These are phyloP conservation scores for Carpinus fangiana DNA, from an alignment of 306 rosid genomes.

Conservation along the genomic window DNA sequence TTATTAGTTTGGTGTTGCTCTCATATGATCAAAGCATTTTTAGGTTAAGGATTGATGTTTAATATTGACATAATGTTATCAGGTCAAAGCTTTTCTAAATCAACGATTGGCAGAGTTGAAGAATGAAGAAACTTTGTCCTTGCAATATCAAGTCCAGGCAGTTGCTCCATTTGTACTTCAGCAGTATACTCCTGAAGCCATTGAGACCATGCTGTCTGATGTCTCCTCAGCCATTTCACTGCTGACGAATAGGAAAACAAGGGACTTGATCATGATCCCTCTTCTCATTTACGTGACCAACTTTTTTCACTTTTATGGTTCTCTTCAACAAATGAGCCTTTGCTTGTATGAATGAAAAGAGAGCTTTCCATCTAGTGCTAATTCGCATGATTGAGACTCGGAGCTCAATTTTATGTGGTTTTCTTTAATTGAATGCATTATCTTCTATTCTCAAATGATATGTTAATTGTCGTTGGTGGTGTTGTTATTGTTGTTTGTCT, in stretches of 20 bases:
- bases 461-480: not conserved
- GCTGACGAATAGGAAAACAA: constrained; percentile 78
- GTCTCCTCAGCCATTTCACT: constrained; percentile 77
- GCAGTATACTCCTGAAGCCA: constrained; percentile 75
- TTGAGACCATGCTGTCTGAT: constrained; percentile 66
- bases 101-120: constrained; percentile 75
- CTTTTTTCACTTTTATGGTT: constrained; percentile 36
- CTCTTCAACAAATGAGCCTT: constrained; percentile 38
- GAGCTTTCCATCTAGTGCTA: constrained; percentile 31
- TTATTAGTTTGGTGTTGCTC: constrained; percentile 24
- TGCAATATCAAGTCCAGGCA: constrained; percentile 94
- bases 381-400: not conserved
- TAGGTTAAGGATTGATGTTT: constrained; percentile 15
- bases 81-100: constrained; percentile 79
- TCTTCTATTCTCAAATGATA: not conserved
- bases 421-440: not conserved
- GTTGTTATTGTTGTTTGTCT: too few species aligned
- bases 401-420: not conserved
- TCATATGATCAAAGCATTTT: constrained; percentile 3
- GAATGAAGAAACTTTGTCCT: constrained; percentile 75
- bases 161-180: constrained; percentile 84
- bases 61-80: constrained; percentile 31
- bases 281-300: constrained; percentile 36
- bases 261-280: constrained; percentile 91
- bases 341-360: constrained; percentile 51